A percentile compares a stretch with the other conserved stretches of the same genome.
Evolutionary conservation across 1,284 basidiomycete species (phyloP).

Genomic region (Moesziomyces antarcticus): DNA sequence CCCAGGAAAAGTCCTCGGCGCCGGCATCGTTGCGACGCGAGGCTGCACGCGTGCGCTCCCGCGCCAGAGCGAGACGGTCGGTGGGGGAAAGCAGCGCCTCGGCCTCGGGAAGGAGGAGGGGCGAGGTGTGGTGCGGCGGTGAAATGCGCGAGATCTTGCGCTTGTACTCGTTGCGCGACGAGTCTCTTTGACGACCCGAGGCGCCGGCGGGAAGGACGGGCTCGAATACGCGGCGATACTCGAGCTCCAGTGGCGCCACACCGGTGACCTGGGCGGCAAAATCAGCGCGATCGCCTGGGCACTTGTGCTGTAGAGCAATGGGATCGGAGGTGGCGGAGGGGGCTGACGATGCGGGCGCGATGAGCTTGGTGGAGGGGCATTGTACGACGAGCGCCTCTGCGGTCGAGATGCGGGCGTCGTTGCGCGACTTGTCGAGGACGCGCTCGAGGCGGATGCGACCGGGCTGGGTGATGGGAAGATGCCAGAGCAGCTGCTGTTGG

Average conservation of each 20-base stretch:
- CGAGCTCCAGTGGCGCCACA: slow-evolving; percentile 58
- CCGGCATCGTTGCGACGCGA: slow-evolving; percentile 25
- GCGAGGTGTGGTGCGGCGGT: slow-evolving; percentile 46
- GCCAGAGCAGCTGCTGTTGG: slow-evolving; percentile 47
- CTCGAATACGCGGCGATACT: slow-evolving; percentile 48
- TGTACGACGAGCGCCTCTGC: slow-evolving; percentile 59
- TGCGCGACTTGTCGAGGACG: slow-evolving; percentile 60
- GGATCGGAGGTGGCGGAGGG: slow-evolving; percentile 1
- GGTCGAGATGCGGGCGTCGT: slow-evolving; percentile 52
- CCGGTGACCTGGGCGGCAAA: slow-evolving; percentile 57
- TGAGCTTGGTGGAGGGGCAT: slow-evolving; percentile 59
- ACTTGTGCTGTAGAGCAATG: slow-evolving; percentile 43
- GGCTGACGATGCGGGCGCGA: slow-evolving; percentile 10
- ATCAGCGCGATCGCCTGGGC: slow-evolving; percentile 57
- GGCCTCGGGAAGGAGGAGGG: slow-evolving; percentile 41
- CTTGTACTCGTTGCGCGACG: slow-evolving; percentile 18
- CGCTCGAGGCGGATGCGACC: slow-evolving; percentile 60
- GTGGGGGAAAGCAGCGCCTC: slow-evolving; percentile 35
- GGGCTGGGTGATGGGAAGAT: slow-evolving; percentile 51
- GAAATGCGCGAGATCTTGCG: slow-evolving; percentile 49
- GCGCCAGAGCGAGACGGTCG: slow-evolving; percentile 35
- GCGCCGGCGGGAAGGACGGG: slow-evolving; percentile 14
- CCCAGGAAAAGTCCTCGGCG: slow-evolving; percentile 50
- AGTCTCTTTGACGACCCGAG: slow-evolving; percentile 9
- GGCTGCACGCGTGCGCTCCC: slow-evolving; percentile 35